These are phyloP conservation scores for Pichia sp. DNA, from an alignment of 1,139 yeast genomes.

Conservation along the genomic window DNA sequence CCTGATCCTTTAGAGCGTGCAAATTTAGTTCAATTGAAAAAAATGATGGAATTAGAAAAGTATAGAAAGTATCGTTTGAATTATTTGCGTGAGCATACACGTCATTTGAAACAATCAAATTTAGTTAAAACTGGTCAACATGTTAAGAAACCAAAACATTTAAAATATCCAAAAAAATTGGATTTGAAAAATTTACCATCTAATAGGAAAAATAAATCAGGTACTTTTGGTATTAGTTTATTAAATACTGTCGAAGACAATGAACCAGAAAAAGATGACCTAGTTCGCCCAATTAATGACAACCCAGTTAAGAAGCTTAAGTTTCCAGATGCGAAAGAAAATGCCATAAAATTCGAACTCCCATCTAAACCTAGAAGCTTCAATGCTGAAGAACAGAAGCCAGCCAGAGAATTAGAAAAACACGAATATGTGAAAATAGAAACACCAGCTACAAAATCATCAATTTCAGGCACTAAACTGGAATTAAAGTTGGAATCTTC, in stretches of 20 bases:
- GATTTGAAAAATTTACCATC: slow-evolving; percentile 15
- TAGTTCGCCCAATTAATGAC: slow-evolving; percentile 17
- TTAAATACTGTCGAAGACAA: slow-evolving; percentile 20
- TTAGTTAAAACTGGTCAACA: slow-evolving; percentile 4
- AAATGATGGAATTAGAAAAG: slow-evolving; percentile 28
- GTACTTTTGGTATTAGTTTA: slow-evolving; percentile 21
- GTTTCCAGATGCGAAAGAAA: slow-evolving; percentile 14
- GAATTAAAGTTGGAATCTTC: not conserved
- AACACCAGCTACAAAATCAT: not conserved
- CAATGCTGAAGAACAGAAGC: slow-evolving; percentile 7
- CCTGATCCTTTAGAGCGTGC: slow-evolving; percentile 29
- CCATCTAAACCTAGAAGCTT: slow-evolving; percentile 20
- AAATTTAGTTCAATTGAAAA: slow-evolving; percentile 26
- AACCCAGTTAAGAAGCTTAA: slow-evolving; percentile 17
- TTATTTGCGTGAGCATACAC: slow-evolving; percentile 25
- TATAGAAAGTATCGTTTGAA: slow-evolving; percentile 24
- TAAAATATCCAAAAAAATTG: not conserved
- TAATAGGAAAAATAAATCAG: slow-evolving; percentile 23
- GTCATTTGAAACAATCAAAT: slow-evolving; percentile 21
- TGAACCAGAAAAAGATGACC: slow-evolving; percentile 11
- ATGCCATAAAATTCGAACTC: slow-evolving; percentile 15
- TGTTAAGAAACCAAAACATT: slow-evolving; percentile 2
- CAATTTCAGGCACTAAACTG: not conserved
- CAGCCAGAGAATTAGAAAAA: not conserved
- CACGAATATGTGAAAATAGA: not conserved